phyloP scores from a whole-genome alignment of 805 yeast species.

The Saturnispora silvae region DNA sequence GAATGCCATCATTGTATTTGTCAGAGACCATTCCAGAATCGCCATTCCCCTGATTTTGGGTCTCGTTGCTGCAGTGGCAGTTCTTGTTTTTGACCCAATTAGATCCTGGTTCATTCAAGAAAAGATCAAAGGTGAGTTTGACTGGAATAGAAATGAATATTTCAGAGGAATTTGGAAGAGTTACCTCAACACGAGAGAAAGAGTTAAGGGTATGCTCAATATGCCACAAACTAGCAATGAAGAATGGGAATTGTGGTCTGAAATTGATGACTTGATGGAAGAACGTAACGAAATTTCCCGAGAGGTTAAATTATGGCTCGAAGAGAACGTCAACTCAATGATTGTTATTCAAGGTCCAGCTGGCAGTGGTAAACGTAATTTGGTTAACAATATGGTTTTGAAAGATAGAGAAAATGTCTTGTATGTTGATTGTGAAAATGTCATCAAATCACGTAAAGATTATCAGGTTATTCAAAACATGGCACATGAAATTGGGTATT shows the following conservation, averaged over 20 bases:
- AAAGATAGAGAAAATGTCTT: slow-evolving; percentile 51
- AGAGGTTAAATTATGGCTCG: slow-evolving; percentile 66
- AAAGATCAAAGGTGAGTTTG: slow-evolving; percentile 53
- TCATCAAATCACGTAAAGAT: slow-evolving; percentile 68
- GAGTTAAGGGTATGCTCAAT: slow-evolving; percentile 18
- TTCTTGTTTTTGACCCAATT: slow-evolving; percentile 84
- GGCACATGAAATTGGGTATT: slow-evolving; percentile 77
- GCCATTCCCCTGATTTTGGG: slow-evolving; percentile 76
- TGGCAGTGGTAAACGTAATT: slow-evolving; percentile 86
- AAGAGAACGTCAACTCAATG: slow-evolving; percentile 84
- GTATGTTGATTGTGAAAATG: slow-evolving; percentile 66
- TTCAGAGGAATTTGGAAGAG: slow-evolving; percentile 26
- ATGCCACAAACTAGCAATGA: slow-evolving; percentile 10
- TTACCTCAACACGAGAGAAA: slow-evolving; percentile 20
- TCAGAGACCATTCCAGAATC: slow-evolving; percentile 70
- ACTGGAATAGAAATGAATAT: slow-evolving; percentile 27
- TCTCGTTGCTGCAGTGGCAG: slow-evolving; percentile 69
- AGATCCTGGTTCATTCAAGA: slow-evolving; percentile 68
- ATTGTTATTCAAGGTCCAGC: slow-evolving; percentile 86
- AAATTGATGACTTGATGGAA: slow-evolving; percentile 39
- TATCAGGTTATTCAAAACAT: slow-evolving; percentile 53
- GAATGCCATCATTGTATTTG: slow-evolving; percentile 43
- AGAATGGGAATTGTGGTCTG: slow-evolving; percentile 15
- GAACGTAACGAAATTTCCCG: slow-evolving; percentile 61
- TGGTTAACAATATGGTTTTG: slow-evolving; percentile 61